Evolutionary conservation across 495 filamentous ascomycete genomes (phyloP).

Genomic region (Umbilicaria muhlenbergii): DNA sequence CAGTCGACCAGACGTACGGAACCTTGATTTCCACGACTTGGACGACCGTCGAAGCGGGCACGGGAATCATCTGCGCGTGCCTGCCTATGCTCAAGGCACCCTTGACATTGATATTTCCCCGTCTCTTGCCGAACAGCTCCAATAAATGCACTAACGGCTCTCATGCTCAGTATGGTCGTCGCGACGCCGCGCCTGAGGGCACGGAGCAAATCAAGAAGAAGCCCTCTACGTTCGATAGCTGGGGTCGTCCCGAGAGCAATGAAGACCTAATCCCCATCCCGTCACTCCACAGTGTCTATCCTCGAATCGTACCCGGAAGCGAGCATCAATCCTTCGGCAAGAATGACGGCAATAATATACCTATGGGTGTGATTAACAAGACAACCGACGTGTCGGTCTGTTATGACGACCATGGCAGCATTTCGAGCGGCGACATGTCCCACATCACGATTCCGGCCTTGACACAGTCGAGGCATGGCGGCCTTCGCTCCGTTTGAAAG

Average conservation of each 20-base stretch:
- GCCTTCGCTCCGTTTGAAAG: too few species aligned
- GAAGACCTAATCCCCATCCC: neutral
- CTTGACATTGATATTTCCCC: conserved; percentile 13
- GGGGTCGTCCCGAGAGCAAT: conserved; percentile 1
- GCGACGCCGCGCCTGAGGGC: neutral
- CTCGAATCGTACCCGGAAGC: neutral
- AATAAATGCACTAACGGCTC: neutral
- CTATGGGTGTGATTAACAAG: conserved; percentile 4
- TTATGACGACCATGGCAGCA: neutral
- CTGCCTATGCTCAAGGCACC: conserved; percentile 24
- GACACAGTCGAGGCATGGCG: too few species aligned
- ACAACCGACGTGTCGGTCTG: conserved; percentile 1
- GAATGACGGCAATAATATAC: neutral
- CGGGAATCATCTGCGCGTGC: conserved; percentile 31
- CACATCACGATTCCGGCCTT: too few species aligned
- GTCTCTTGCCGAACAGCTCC: conserved; percentile 7
- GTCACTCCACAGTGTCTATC: neutral
- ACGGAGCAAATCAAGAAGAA: neutral
- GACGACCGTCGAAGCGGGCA: conserved; percentile 29
- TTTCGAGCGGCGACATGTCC: too few species aligned
- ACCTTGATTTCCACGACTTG: conserved; percentile 25
- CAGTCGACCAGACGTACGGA: conserved; percentile 15
- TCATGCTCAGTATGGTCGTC: neutral
- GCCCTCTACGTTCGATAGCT: neutral
- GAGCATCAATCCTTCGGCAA: neutral